Evolutionary conservation across 2,329 filamentous ascomycete species (phyloP), one percentile per base, ranked within the genome.

Genomic region (Pleoardoris graminearum): DNA sequence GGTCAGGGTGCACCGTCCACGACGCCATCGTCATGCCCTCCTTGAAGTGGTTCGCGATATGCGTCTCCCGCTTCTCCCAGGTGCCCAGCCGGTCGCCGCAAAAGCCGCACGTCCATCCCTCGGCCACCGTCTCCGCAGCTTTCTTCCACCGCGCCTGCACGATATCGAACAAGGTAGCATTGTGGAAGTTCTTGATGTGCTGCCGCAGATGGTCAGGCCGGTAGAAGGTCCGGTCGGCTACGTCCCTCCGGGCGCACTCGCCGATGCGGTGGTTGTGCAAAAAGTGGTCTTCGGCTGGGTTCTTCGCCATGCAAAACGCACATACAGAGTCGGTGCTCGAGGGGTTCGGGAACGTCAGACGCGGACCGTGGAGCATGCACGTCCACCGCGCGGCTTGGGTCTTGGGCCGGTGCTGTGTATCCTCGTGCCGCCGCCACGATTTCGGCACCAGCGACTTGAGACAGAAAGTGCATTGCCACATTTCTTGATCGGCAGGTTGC

Each of bases 391-490:
- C 44, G n/a, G 44, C 44, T n/a, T 68, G 62, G 7, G 63, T 48
- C 27, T 69, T 68, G 4, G 66, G 67, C 7, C 65, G 61, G 29
- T 73, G 69, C 43, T 73, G 69, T 7, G 70, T 72, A 37, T 73
- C 69, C 43, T 73, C 70, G 44, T 73, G 70, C 14, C 70, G 67
- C 14, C 68, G 63, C 70, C 70, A 72, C 14, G 69, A 71, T 36
- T 72, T 73, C 1, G 68, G 64, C 14, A 65, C 62, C 2, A 73
- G 52, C 1, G 50, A 51, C 17, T 57, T 56, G 10, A 48, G 54
- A 41, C 70, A 73, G 43, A 72, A 73, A 10, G 70, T 73, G 39
- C 70, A 72, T 41, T 71, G 68, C 69, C 69, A 73, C 37, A 47
- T 66, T 33, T 65, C 60, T 27, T 64, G 53, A 7, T 61, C 52